Conservation (phyloP, 768 basidiomycete species). For the Postia placenta region DNA sequence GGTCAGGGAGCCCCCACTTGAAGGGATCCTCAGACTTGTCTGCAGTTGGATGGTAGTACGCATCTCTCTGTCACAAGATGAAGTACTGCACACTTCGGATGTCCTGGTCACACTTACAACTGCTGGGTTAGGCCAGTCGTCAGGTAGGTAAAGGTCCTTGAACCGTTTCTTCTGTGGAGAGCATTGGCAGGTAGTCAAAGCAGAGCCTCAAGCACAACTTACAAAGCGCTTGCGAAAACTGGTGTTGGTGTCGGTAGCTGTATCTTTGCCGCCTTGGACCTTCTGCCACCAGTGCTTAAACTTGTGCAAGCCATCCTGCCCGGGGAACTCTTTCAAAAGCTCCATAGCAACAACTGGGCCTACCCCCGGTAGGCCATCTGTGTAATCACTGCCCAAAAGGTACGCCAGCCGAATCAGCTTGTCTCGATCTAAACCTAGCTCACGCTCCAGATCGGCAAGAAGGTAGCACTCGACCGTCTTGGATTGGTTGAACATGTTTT, state of each 20-base stretch:
- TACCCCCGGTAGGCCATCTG: constrained; percentile 84
- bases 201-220: constrained; percentile 29
- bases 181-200: neutral
- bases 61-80: constrained; percentile 59
- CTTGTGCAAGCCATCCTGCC: constrained; percentile 71
- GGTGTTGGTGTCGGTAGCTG: constrained; percentile 60
- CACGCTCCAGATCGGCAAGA: constrained; percentile 73
- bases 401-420: constrained; percentile 87
- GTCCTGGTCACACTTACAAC: constrained; percentile 51
- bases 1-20: constrained; percentile 95
- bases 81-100: neutral
- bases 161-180: constrained; percentile 77
- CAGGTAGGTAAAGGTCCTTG: constrained; percentile 70
- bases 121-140: constrained; percentile 88
- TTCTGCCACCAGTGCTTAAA: constrained; percentile 95
- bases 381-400: constrained; percentile 94
- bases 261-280: constrained; percentile 88
- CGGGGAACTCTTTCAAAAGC: constrained; percentile 88
- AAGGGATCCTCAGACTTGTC: constrained; percentile 92
- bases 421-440: constrained; percentile 82
- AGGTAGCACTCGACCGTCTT: constrained; percentile 98
- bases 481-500: constrained; percentile 99
- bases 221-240: constrained; percentile 85
- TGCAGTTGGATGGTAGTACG: constrained; percentile 87
- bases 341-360: constrained; percentile 98